Evolutionary conservation across 345 rosid species (phyloP).

Genomic region (Laguncularia racemosa): DNA sequence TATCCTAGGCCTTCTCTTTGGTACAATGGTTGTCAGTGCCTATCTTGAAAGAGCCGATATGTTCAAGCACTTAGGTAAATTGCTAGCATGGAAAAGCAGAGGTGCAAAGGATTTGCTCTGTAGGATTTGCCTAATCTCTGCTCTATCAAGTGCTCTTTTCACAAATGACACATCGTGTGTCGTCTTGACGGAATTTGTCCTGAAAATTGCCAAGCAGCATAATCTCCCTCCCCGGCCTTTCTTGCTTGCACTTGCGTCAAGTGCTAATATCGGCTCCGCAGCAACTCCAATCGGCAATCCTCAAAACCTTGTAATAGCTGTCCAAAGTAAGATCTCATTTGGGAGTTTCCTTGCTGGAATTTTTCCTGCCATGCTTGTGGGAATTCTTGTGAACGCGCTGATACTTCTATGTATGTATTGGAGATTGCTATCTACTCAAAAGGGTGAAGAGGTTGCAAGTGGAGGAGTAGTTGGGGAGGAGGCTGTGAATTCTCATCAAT

Average conservation of each 20-base stretch:
- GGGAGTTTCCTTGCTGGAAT: constrained; percentile 54
- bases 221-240: constrained; percentile 80
- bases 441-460: constrained; percentile 42
- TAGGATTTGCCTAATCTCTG: constrained; percentile 67
- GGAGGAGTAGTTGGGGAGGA: constrained; percentile 36
- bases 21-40: constrained; percentile 77
- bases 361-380: constrained; percentile 70
- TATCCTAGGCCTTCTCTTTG: constrained; percentile 82
- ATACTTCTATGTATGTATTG: constrained; percentile 68
- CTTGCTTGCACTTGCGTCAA: constrained; percentile 74
- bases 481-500: constrained; percentile 39
- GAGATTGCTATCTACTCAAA: constrained; percentile 50
- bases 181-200: constrained; percentile 69
- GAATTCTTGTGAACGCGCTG: constrained; percentile 45
- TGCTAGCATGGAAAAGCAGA: constrained; percentile 61
- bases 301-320: constrained; percentile 82
- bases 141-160: constrained; percentile 76
- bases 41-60: constrained; percentile 83
- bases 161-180: constrained; percentile 89
- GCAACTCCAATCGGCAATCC: constrained; percentile 91
- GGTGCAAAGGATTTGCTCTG: constrained; percentile 72
- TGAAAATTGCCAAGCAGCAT: constrained; percentile 76
- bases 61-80: constrained; percentile 67
- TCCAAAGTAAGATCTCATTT: constrained; percentile 60
- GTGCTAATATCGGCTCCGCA: constrained; percentile 83